Evolutionary conservation across 345 rosid species (phyloP).

Genomic region (Viola odorata): DNA sequence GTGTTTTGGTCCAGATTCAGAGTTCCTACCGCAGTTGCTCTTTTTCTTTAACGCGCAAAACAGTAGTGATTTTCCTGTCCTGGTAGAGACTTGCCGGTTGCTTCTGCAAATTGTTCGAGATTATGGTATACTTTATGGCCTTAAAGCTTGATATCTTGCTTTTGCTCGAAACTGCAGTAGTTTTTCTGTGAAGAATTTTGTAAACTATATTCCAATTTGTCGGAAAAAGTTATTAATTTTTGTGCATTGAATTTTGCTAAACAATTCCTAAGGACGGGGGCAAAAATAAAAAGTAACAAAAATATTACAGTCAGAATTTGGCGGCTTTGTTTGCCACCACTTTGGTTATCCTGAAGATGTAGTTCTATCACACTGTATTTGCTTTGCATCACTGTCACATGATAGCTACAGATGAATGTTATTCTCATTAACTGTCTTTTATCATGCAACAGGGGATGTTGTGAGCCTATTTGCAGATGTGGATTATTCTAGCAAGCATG

Average conservation of each 20-base stretch:
- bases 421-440: constrained; percentile 13
- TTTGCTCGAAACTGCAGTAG: no score
- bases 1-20: constrained; percentile 84
- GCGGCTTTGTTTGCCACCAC: background rate
- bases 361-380: background rate
- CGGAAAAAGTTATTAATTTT: no score
- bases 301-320: no score
- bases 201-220: no score
- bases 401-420: background rate
- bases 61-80: constrained; percentile 46
- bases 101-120: constrained; percentile 47
- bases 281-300: no score
- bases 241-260: no score
- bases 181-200: no score
- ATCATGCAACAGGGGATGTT: constrained; percentile 56
- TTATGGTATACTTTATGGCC: constrained; percentile 34
- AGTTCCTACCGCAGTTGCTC: constrained; percentile 64
- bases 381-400: constrained; percentile 9
- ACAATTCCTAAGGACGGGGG: no score
- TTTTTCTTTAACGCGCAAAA: constrained; percentile 67
- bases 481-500: constrained; percentile 40
- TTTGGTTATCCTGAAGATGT: no score
- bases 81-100: constrained; percentile 61
- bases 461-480: constrained; percentile 59
- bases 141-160: no score